Percentiles rank a stretch among this genome's conserved stretches.
Conservation (phyloP, 352 stramenopile species). For the Globisporangium paroecandrum region DNA sequence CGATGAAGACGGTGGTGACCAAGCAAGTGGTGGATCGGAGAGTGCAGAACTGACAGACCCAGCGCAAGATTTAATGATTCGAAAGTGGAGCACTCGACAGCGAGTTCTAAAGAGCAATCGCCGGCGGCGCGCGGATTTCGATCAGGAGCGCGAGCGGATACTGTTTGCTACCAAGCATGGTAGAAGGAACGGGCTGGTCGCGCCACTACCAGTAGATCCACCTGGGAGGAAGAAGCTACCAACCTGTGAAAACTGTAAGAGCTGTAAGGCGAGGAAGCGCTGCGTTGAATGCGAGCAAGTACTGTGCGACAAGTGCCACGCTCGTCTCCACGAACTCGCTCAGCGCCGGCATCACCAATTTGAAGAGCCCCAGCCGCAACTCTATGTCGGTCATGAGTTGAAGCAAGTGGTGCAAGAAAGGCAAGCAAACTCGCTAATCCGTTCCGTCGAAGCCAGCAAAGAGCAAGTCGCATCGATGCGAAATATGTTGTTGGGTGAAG, state of each 20-base stretch:
- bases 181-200: constrained; percentile 55
- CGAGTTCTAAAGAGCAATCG: constrained; percentile 30
- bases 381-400: constrained; percentile 27
- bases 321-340: constrained; percentile 50
- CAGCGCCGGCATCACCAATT: constrained; percentile 50
- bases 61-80: constrained; percentile 17
- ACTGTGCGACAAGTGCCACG: constrained; percentile 59
- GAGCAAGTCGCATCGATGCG: constrained; percentile 32
- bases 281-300: constrained; percentile 56
- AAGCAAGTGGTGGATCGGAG: not conserved
- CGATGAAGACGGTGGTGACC: not conserved
- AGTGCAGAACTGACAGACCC: constrained; percentile 11
- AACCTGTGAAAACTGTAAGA: constrained; percentile 50
- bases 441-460: constrained; percentile 21
- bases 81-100: constrained; percentile 39
- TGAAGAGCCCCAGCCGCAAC: constrained; percentile 31
- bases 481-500: constrained; percentile 18
- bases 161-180: constrained; percentile 30
- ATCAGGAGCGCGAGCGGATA: constrained; percentile 42
- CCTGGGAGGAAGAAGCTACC: constrained; percentile 39
- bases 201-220: constrained; percentile 34
- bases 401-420: constrained; percentile 21
- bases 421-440: constrained; percentile 29
- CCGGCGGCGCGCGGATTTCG: constrained; percentile 26
- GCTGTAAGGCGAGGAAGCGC: constrained; percentile 37